These are phyloP conservation scores for Neurospora sp. DNA, from an alignment of 495 filamentous ascomycete species.

Conservation along the genomic window DNA sequence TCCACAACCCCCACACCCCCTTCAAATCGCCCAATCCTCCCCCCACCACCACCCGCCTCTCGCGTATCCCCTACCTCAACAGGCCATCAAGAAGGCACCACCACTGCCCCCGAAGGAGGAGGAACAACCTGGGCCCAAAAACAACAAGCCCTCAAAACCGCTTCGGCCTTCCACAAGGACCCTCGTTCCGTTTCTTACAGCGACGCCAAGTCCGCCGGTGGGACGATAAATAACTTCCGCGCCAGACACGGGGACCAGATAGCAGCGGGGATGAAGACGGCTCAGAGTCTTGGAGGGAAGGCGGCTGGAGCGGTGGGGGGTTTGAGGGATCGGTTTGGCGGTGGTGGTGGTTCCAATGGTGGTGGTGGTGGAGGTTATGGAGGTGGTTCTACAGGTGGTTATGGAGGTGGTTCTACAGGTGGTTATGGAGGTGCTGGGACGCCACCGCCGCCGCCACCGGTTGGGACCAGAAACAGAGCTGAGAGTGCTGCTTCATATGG, in stretches of 20 bases:
- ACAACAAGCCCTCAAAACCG: constrained; percentile 49
- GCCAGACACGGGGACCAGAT: constrained; percentile 65
- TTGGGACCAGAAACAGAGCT: background rate
- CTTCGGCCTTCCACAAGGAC: constrained; percentile 41
- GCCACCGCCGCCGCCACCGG: background rate
- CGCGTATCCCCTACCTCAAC: background rate
- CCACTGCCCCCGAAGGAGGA: no score
- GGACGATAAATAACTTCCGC: constrained; percentile 61
- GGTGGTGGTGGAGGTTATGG: background rate
- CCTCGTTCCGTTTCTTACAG: constrained; percentile 47
- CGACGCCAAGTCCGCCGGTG: constrained; percentile 43
- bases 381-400: background rate
- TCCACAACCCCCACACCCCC: background rate
- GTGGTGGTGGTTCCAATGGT: background rate
- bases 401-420: background rate
- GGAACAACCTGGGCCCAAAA: constrained; percentile 55
- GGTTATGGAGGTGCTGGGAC: background rate
- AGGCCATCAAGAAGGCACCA: background rate
- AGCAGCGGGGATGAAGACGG: constrained; percentile 50
- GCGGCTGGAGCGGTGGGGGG: background rate
- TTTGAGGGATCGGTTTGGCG: constrained; percentile 12
- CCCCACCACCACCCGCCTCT: background rate
- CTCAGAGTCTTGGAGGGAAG: constrained; percentile 45
- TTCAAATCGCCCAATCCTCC: background rate
- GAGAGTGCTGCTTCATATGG: background rate